Percentiles rank a stretch among this genome's conserved stretches.
Evolutionary conservation across 148 eudicot species (phyloP).

Genomic region (Talinum fruticosum): DNA sequence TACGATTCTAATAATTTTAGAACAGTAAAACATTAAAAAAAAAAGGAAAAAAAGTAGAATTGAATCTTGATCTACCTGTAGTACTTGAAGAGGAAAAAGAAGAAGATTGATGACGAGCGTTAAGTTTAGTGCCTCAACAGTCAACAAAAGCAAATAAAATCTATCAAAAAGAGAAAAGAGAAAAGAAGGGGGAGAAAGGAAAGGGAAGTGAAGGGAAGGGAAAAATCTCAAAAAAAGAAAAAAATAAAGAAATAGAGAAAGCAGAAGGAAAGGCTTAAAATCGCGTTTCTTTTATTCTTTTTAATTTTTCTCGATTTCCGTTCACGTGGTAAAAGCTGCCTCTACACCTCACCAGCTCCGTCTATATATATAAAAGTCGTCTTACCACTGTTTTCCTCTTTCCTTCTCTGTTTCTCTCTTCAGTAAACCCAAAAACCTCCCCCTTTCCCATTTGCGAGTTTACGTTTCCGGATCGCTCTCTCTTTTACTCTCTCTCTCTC

Average conservation of each 20-base stretch:
- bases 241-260: background rate
- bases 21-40: too few species aligned
- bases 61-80: background rate
- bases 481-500: conserved; percentile 1
- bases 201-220: background rate
- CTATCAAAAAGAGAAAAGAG: background rate
- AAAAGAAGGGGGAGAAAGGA: background rate
- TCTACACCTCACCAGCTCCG: conserved; percentile 14
- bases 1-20: too few species aligned
- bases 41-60: too few species aligned
- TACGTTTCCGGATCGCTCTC: conserved; percentile 24
- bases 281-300: background rate
- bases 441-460: background rate
- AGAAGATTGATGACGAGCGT: background rate
- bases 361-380: conserved; percentile 15
- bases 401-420: background rate
- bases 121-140: background rate
- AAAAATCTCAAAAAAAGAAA: background rate
- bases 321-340: conserved; percentile 29
- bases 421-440: background rate
- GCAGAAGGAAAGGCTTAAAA: background rate
- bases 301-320: background rate
- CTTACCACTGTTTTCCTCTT: background rate
- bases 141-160: background rate
- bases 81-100: background rate